Evolutionary conservation across 2,329 filamentous ascomycete genomes (phyloP), one percentile per base, ranked within the genome.

Genomic region (Trichoderma breve): DNA sequence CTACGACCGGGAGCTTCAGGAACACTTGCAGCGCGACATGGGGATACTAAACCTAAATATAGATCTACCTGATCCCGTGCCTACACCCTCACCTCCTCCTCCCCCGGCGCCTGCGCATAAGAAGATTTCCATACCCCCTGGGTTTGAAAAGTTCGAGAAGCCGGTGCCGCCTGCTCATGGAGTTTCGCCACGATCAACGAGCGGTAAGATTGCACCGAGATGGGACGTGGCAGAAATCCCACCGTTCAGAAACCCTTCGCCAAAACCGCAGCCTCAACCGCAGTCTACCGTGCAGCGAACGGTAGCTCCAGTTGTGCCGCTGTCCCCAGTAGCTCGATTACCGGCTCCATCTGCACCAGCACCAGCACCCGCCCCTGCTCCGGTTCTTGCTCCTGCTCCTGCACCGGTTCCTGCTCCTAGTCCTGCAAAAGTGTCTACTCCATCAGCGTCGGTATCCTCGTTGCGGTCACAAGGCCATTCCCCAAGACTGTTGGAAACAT

Each of bases 21-120:
- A 88, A 51, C 88, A 92, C 78, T 80, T 92, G n/a, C 88, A 89
- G 74, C 86, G 86, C 71, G 90, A 91, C 73, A 87, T 91, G 82
- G 84, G 84, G 34, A 84, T 84, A 74, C 81, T 91, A 74, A 88
- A 86, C 70, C 80, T 91, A 58, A 77, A 77, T 32, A 61, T 70
- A 62, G 67, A 70, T 3, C 60, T 70, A 15, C 67, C 67, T 55
- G 73, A 65, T 28, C 67, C 71, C 57, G 69, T 47, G 24, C 63
- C 71, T 66, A 53, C 68, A n/a, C 55, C 58, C 12, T 24, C 60
- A 12, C n/a, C 70, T 21, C 43, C 74, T 47, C 53, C 67, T 26
- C 21, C 63, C 21, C 51, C 73, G 21, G 28, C 63, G 28, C 61
- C 68, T 26, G 55, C 34, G 28, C 69, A 71, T 14, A 58, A 39